Evolutionary conservation across 1,284 basidiomycete species (phyloP).

Genomic region (Marasmius fiardii): DNA sequence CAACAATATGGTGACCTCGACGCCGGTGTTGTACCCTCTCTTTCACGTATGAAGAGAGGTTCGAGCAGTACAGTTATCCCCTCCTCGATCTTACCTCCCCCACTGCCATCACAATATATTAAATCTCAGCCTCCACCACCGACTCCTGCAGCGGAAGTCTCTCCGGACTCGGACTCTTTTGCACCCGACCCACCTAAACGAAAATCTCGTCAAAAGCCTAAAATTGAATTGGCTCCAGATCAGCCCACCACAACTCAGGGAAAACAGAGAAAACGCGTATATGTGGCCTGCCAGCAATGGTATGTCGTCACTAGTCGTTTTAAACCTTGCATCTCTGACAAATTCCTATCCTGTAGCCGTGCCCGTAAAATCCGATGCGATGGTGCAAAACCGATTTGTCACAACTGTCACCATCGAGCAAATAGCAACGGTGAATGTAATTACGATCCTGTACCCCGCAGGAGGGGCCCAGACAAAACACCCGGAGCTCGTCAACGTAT

Average conservation of each 20-base stretch:
- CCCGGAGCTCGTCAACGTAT: conserved; percentile 69
- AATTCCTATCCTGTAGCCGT: conserved; percentile 58
- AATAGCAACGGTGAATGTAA: conserved; percentile 41
- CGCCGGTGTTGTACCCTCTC: not conserved
- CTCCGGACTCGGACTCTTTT: not conserved
- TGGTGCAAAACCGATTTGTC: conserved; percentile 70
- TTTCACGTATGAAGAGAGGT: conserved; percentile 9
- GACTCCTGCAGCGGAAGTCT: not conserved
- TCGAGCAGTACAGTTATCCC: conserved; percentile 16
- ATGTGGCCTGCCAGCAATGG: conserved; percentile 76
- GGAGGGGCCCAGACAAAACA: conserved; percentile 71
- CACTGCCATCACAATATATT: conserved; percentile 22
- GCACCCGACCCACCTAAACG: conserved; percentile 14
- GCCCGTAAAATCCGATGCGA: conserved; percentile 78
- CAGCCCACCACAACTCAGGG: conserved; percentile 77
- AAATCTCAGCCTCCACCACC: not conserved
- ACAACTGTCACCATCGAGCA: conserved; percentile 59
- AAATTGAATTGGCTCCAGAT: conserved; percentile 61
- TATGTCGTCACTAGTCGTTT: conserved; percentile 28
- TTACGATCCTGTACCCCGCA: conserved; percentile 69
- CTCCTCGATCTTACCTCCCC: conserved; percentile 16
- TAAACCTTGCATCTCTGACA: conserved; percentile 5
- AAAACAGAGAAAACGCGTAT: conserved; percentile 68
- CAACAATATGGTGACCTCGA: conserved; percentile 6
- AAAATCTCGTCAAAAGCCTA: conserved; percentile 56